Conservation (phyloP, 768 basidiomycete species). For the Russula olivacea region DNA sequence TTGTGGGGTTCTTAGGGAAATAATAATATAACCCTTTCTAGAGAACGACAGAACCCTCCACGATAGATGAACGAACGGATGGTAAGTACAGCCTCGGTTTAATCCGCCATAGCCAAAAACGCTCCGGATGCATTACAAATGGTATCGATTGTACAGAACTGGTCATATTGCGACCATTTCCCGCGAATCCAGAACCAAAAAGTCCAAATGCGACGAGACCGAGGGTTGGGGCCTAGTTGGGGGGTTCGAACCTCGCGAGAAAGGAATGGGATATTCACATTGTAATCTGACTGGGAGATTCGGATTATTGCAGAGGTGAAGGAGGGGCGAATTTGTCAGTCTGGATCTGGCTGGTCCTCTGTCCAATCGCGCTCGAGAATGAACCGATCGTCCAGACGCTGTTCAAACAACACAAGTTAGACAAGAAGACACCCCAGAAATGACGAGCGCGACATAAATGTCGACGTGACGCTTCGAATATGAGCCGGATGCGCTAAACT, state of each 20-base stretch:
- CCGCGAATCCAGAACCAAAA: neutral
- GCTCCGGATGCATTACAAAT: neutral
- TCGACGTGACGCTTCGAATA: neutral
- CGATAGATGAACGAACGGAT: neutral
- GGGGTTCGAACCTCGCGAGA: neutral
- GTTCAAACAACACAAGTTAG: neutral
- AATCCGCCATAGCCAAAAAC: neutral
- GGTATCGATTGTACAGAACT: neutral
- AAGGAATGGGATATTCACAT: neutral
- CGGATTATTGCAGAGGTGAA: neutral
- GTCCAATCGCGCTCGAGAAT: neutral
- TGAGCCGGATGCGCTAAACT: neutral
- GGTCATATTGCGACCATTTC: neutral
- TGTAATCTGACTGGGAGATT: neutral
- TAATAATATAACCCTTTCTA: neutral
- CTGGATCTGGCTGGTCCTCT: neutral
- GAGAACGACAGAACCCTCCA: neutral
- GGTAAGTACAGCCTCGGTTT: neutral
- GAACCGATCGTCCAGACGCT: slow-evolving; percentile 4
- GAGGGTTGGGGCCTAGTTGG: too few relatives aligned
- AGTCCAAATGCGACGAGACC: neutral
- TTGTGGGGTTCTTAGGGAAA: neutral
- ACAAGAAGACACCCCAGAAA: neutral
- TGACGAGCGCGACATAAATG: too few relatives aligned
- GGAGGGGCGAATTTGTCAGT: neutral